A percentile compares a stretch with the other conserved stretches of the same genome.
Evolutionary conservation across 352 stramenopile species (phyloP).

Genomic region (Aphanomyces astaci): DNA sequence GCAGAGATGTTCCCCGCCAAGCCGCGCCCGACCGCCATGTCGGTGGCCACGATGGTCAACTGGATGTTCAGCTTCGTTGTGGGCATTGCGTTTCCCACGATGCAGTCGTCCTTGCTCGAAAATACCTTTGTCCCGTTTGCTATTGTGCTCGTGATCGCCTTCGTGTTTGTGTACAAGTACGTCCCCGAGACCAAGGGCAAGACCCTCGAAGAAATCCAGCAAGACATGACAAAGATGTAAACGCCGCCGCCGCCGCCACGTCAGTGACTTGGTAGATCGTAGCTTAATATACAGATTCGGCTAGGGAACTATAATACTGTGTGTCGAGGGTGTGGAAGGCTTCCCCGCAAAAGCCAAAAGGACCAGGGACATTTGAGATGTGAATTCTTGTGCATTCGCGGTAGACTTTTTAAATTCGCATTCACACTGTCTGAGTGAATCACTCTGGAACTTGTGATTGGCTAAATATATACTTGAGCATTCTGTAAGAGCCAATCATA

Average conservation of each 20-base stretch:
- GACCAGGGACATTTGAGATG: too few species aligned
- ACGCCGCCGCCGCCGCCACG: neutral
- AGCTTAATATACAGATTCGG: neutral
- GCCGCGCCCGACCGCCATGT: slow-evolving; percentile 87
- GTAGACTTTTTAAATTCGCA: too few species aligned
- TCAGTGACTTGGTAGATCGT: neutral
- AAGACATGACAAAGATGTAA: slow-evolving; percentile 37
- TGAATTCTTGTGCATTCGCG: too few species aligned
- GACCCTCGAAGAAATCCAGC: slow-evolving; percentile 63
- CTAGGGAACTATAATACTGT: too few species aligned
- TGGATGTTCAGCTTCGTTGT: slow-evolving; percentile 95
- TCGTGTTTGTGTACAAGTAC: slow-evolving; percentile 72
- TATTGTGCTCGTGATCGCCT: slow-evolving; percentile 59
- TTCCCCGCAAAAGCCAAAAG: neutral
- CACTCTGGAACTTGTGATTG: neutral
- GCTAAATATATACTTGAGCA: neutral
- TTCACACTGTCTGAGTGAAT: too few species aligned
- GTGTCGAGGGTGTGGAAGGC: too few species aligned
- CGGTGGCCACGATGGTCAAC: slow-evolving; percentile 89
- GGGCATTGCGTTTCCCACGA: slow-evolving; percentile 88
- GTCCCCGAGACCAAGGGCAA: slow-evolving; percentile 89
- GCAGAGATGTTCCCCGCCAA: slow-evolving; percentile 95
- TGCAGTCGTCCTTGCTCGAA: slow-evolving; percentile 74
- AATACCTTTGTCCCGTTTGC: slow-evolving; percentile 90
- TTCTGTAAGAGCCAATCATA: too few species aligned